Evolutionary conservation across 2,329 filamentous ascomycete genomes (phyloP), one percentile per base, ranked within the genome.

Genomic region (Alternaria incomplexa): DNA sequence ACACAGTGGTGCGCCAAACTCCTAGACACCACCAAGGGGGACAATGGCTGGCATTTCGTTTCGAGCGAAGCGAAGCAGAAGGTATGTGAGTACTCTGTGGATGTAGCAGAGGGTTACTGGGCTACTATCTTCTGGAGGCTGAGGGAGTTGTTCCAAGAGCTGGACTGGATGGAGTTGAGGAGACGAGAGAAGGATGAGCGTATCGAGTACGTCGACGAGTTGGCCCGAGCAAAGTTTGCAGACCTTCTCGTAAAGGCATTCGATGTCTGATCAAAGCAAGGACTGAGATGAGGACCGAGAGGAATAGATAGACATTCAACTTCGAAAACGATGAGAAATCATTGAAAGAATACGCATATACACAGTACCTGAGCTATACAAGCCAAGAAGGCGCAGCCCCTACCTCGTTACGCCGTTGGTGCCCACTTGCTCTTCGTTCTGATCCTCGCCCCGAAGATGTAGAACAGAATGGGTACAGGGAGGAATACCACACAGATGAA

Each of bases 391-490:
- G 15, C 17, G 5, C 26, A 47, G 28, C 8, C 23, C 17, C 12
- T 12, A 25, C 30, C 20, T 20, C 5, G 22, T 20, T 50, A 56
- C 32, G 36, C 28, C 25, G 62, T 71, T 2, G 76, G 74, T 13
- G 70, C 72, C 76, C 74, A 78, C 54, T 73, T 74, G n/a, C 73
- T 77, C 69, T 70, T 75, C 26, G 62, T 53, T 51, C 77, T 64
- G 43, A 80, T 78, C 59, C 58, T 73, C 1, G 72, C 74, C 6
- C 78, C 77, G 55, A 76, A 80, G 1, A 77, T 64, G 28, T 79
- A 80, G 51, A 80, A 80, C 12, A 78, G 59, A 3, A 79, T 67
- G 0, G 78, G 77, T 7, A 79, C 77, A 1, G 77, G 77, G n/a
- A 76, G 52, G 25, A 79, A 76, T 0, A 62, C 69, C 25, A 77